Evolutionary conservation across 371 early-diverging fungal species (phyloP).

Genomic region (Syncephalastrum contaminatum): DNA sequence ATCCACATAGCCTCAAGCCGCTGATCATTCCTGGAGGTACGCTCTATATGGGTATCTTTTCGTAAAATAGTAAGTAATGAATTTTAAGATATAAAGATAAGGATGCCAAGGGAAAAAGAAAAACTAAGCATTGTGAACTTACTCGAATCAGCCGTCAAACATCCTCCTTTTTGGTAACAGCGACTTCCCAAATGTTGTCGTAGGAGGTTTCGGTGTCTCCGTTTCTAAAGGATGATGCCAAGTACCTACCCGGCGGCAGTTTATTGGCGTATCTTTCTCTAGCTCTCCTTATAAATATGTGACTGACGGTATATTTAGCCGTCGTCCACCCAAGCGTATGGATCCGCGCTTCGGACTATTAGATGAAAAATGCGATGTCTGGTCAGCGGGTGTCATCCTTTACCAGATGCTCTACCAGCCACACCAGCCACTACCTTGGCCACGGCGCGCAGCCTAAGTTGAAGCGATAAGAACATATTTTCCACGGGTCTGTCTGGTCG

Average conservation of each 20-base stretch:
- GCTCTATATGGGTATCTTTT: background rate
- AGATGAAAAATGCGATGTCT: conserved; percentile 1
- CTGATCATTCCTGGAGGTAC: conserved; percentile 5
- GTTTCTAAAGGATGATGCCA: background rate
- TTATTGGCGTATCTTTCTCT: background rate
- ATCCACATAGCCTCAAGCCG: background rate
- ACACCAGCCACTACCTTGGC: background rate
- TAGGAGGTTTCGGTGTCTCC: conserved; percentile 7
- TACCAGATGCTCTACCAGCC: conserved; percentile 11
- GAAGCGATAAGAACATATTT: background rate
- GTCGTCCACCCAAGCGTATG: background rate
- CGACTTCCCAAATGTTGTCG: background rate
- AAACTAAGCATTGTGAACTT: background rate
- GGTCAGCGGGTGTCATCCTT: conserved; percentile 8
- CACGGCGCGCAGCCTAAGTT: too few relatives aligned
- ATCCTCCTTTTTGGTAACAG: conserved; percentile 3
- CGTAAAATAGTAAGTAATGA: too few relatives aligned
- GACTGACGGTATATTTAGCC: background rate
- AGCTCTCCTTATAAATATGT: background rate
- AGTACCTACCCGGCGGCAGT: background rate
- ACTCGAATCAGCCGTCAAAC: conserved; percentile 4
- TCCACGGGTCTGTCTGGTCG: background rate
- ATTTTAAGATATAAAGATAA: conserved; percentile 16
- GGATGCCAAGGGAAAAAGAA: background rate
- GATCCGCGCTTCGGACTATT: too few relatives aligned